Evolutionary conservation across 73 alveolate species (phyloP), one percentile per base, ranked within the genome.

Genomic region (Paramecium pentaurelia): DNA sequence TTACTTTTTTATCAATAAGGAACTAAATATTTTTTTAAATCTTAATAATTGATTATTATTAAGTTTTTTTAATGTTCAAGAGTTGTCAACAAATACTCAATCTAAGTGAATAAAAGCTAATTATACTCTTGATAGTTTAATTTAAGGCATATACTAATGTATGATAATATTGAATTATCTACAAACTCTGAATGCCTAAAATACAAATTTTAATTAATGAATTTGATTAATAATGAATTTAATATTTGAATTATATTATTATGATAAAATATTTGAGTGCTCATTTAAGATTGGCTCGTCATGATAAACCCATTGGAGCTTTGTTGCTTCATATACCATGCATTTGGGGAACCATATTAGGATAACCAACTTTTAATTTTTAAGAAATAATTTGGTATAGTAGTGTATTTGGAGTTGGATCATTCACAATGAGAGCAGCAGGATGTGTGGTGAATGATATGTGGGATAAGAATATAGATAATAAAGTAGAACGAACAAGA

Each of bases 401-500:
- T 6, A 64, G 91, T 92, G 93, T 92, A 6, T 94, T 96, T 88
- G 93, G 97, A 22, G 86, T 96, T 64, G 99, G 98, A 47, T 95
- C 98, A 58, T 45, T 95, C 25, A 89, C 95, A 25, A 95, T 97
- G 60, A 92, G 99, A 77, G 95, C 98, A n/a, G 99, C 98, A 32
- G 99, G 99, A 10, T 97, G 99, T 73, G 93, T 95, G 0, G 95
- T 95, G 8, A 97, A 97, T 85, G 99, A 97, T 77, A 92, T 93
- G 93, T 84, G 96, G 94, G 99, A 97, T 71, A 92, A 94, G 47
- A 97, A 97, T 75, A 92, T 96, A 0, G 99, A 97, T 87, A 96
- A 96, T 58, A 92, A 92, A n/a, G 96, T 97, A 0, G 96, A 95
- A 28, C 84, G 99, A 51, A 97, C 99, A 7, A 92, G 86, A 80